Evolutionary conservation across 176 grass and related monocot genomes (phyloP).

Genomic region (Oryza officinalis): DNA sequence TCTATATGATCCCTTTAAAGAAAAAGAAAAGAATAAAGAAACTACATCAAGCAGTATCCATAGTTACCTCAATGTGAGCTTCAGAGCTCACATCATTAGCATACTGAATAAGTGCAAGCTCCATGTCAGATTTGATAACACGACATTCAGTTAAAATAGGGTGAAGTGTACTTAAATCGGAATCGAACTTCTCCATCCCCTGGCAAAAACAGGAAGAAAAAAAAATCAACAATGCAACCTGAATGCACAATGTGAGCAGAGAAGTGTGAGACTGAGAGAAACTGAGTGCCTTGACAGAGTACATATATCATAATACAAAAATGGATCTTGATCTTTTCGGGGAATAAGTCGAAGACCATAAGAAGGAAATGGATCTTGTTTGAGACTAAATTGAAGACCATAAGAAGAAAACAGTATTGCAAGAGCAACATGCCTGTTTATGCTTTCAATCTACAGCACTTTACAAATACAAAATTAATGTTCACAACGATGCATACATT

Average conservation of each 20-base stretch:
- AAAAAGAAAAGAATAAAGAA: background rate
- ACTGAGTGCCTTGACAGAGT: background rate
- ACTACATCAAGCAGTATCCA: background rate
- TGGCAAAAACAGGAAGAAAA: conserved; percentile 19
- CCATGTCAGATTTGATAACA: conserved; percentile 86
- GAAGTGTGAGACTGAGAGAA: background rate
- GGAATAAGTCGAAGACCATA: background rate
- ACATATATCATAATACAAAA: background rate
- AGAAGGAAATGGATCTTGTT: background rate
- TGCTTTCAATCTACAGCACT: background rate
- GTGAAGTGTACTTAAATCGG: conserved; percentile 77
- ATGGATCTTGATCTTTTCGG: background rate
- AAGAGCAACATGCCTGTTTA: background rate
- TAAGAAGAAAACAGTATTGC: background rate
- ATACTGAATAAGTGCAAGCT: conserved; percentile 90
- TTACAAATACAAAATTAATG: conserved; percentile 11
- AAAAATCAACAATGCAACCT: background rate
- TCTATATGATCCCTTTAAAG: background rate
- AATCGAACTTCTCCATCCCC: conserved; percentile 86
- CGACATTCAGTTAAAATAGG: conserved; percentile 93
- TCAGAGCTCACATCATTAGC: conserved; percentile 98
- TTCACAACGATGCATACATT: background rate
- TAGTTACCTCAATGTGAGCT: conserved; percentile 88
- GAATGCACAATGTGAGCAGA: conserved; percentile 21
- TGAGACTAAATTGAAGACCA: background rate